Evolutionary conservation across 2,329 filamentous ascomycete species (phyloP).

Genomic region (Sporothrix brasiliensis): DNA sequence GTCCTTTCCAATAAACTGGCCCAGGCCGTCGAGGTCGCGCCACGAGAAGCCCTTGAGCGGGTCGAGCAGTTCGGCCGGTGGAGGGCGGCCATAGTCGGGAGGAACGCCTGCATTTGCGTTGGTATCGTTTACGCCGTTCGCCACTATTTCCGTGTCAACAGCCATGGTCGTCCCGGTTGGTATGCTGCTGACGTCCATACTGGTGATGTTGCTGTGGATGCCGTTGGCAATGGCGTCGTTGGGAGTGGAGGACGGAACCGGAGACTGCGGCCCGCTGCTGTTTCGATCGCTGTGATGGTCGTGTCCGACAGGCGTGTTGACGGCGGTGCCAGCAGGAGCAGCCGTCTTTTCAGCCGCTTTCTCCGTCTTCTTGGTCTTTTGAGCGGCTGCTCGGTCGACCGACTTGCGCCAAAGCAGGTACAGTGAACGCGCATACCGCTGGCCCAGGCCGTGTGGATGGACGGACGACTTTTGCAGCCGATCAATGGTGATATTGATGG

Average conservation of each 20-base stretch:
- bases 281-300: not conserved
- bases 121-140: not conserved
- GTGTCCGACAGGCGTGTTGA: not conserved
- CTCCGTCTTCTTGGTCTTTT: constrained; percentile 20
- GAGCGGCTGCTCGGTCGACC: constrained; percentile 16
- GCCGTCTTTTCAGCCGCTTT: not conserved
- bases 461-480: constrained; percentile 61
- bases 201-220: not conserved
- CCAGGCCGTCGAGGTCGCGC: constrained; percentile 30
- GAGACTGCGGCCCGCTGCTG: constrained; percentile 8
- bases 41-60: constrained; percentile 31
- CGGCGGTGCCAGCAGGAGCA: not conserved
- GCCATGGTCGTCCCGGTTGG: not conserved
- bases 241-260: not conserved
- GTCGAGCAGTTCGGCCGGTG: constrained; percentile 1
- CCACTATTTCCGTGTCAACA: not conserved
- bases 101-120: not conserved
- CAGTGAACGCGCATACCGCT: constrained; percentile 63
- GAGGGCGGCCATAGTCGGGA: not conserved
- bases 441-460: constrained; percentile 61
- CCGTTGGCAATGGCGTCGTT: not conserved
- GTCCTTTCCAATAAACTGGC: constrained; percentile 31
- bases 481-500: constrained; percentile 62
- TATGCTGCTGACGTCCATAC: not conserved
- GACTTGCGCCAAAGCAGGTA: constrained; percentile 60